Conservation (phyloP, 768 basidiomycete genomes). For the Boletus sp. region DNA sequence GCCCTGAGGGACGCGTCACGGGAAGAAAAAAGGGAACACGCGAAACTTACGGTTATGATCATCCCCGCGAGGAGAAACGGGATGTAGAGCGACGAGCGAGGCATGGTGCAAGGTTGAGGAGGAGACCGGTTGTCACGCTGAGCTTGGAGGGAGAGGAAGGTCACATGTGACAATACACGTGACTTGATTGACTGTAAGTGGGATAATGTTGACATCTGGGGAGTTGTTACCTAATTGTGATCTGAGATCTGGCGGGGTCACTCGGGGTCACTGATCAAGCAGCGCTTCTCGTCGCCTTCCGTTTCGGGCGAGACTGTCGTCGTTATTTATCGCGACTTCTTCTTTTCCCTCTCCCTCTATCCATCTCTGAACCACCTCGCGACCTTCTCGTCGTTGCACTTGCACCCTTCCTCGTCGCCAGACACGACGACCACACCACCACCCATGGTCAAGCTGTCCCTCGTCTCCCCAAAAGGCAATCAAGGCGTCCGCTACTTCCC, state of each 20-base stretch:
- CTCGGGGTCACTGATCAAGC: conserved; percentile 27
- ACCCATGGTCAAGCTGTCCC: conserved; percentile 66
- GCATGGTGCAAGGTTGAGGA: conserved; percentile 43
- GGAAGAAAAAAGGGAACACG: not conserved
- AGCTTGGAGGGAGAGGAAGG: not conserved
- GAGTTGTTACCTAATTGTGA: conserved; percentile 1
- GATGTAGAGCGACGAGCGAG: conserved; percentile 58
- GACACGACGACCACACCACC: conserved; percentile 14
- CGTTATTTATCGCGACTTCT: conserved; percentile 35
- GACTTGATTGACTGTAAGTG: conserved; percentile 1
- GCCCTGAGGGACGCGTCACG: conserved; percentile 44
- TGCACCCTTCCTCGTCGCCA: conserved; percentile 12
- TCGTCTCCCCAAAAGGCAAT: conserved; percentile 71
- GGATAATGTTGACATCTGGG: not conserved
- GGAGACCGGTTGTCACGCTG: conserved; percentile 6
- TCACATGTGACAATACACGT: conserved; percentile 25
- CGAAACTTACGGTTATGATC: conserved; percentile 72
- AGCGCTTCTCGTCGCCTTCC: conserved; percentile 34
- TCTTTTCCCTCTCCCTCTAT: conserved; percentile 28
- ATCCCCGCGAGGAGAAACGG: conserved; percentile 87
- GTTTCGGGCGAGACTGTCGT: conserved; percentile 19
- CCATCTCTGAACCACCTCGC: conserved; percentile 12
- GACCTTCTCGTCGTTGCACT: conserved; percentile 16
- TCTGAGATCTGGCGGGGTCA: conserved; percentile 29
- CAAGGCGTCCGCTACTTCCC: conserved; percentile 72